Percentiles rank a stretch among this genome's conserved stretches.
phyloP scores from a whole-genome alignment of 192 early-diverging fungal species.

The Gorgonomyces haynaldii region DNA sequence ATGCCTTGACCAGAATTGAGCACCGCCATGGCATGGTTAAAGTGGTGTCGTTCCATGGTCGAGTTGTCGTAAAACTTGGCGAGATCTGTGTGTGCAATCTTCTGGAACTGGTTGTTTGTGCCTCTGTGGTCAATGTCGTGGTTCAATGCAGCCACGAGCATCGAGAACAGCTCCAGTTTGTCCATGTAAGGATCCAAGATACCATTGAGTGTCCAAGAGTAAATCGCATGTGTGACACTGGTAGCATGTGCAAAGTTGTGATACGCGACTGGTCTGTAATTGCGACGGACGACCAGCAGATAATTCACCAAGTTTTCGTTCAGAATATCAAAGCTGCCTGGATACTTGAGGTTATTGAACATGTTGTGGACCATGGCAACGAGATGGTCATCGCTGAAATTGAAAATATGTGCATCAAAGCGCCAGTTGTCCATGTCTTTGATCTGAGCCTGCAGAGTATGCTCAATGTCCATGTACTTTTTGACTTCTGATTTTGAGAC shows the following conservation, averaged over 20 bases:
- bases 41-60: slow-evolving; percentile 36
- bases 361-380: slow-evolving; percentile 20
- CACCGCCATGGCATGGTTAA: slow-evolving; percentile 35
- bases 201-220: slow-evolving; percentile 12
- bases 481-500: slow-evolving; percentile 13
- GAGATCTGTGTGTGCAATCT: slow-evolving; percentile 23
- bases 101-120: slow-evolving; percentile 37
- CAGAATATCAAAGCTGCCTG: slow-evolving; percentile 15
- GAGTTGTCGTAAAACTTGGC: slow-evolving; percentile 25
- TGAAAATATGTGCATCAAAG: slow-evolving; percentile 22
- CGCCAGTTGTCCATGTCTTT: slow-evolving; percentile 6
- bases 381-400: slow-evolving; percentile 17
- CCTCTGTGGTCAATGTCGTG: slow-evolving; percentile 42
- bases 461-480: slow-evolving; percentile 5
- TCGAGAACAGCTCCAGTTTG: slow-evolving; percentile 25
- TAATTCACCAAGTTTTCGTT: slow-evolving; percentile 21
- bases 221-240: slow-evolving; percentile 28
- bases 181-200: slow-evolving; percentile 7
- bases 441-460: not conserved
- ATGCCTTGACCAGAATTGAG: slow-evolving; percentile 16
- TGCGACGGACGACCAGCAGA: slow-evolving; percentile 29
- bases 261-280: slow-evolving; percentile 30
- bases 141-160: slow-evolving; percentile 32
- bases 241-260: slow-evolving; percentile 40
- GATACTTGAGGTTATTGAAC: slow-evolving; percentile 21